Conservation (phyloP, 1,284 basidiomycete genomes). For the Exobasidium rhododendri region DNA sequence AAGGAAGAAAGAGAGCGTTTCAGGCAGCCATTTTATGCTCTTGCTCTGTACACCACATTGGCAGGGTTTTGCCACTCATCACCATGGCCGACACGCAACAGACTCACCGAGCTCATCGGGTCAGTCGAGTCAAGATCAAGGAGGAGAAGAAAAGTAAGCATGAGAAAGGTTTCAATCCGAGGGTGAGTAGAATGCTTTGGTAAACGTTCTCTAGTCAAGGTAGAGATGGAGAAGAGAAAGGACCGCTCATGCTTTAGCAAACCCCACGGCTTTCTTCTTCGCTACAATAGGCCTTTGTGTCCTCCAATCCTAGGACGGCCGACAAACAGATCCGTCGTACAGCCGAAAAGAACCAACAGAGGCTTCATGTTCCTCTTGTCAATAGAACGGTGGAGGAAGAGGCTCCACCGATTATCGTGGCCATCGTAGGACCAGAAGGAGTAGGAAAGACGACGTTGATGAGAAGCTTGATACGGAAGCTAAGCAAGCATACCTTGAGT, state of each 20-base stretch:
- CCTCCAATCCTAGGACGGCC: constrained; percentile 54
- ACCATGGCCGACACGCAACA: constrained; percentile 37
- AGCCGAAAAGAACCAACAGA: constrained; percentile 87
- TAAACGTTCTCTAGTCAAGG: no score
- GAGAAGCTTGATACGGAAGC: constrained; percentile 84
- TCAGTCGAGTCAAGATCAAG: constrained; percentile 46
- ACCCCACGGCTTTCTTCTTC: no score
- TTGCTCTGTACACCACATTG: no score
- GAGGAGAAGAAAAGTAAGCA: constrained; percentile 32
- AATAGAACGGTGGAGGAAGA: constrained; percentile 80
- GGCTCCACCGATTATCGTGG: constrained; percentile 90
- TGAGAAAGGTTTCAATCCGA: constrained; percentile 75
- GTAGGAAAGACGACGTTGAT: constrained; percentile 93
- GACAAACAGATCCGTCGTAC: constrained; percentile 84
- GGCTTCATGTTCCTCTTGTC: constrained; percentile 91
- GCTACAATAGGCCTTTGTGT: constrained; percentile 75
- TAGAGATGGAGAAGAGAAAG: no score
- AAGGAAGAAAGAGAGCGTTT: background rate
- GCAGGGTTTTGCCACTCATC: background rate
- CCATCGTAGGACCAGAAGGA: constrained; percentile 94
- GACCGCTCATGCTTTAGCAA: no score
- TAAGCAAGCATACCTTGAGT: constrained; percentile 88
- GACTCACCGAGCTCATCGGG: constrained; percentile 45
- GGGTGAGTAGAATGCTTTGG: constrained; percentile 61
- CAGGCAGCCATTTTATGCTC: no score